phyloP scores from a whole-genome alignment of 1,284 basidiomycete species.

The Fomitopsis schrenkii region DNA sequence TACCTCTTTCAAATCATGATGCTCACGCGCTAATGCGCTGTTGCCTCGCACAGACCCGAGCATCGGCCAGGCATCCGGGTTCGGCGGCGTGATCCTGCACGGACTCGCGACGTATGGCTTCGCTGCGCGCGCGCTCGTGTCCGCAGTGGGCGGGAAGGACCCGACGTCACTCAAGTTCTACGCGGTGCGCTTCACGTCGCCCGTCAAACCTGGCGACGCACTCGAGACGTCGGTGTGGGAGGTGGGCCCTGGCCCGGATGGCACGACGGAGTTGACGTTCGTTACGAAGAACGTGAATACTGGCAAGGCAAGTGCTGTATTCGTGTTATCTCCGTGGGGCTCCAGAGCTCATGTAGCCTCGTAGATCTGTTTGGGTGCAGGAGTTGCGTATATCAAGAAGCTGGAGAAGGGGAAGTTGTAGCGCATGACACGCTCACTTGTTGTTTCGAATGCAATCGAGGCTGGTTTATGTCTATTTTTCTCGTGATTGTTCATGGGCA shows the following conservation, averaged over 20 bases:
- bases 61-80: constrained; percentile 67
- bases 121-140: constrained; percentile 68
- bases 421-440: not conserved
- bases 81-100: constrained; percentile 80
- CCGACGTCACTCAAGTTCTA: constrained; percentile 60
- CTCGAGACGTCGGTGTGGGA: constrained; percentile 81
- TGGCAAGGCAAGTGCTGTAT: constrained; percentile 67
- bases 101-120: constrained; percentile 79
- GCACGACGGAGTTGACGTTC: constrained; percentile 68
- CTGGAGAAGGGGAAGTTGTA: constrained; percentile 50
- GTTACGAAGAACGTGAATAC: constrained; percentile 63
- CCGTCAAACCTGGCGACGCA: constrained; percentile 75
- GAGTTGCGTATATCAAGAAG: constrained; percentile 58
- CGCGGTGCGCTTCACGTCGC: constrained; percentile 73
- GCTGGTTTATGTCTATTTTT: too few relatives aligned
- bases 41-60: constrained; percentile 48
- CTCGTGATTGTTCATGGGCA: too few relatives aligned
- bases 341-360: not conserved
- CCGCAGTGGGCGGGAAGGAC: constrained; percentile 54
- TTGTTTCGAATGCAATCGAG: too few relatives aligned
- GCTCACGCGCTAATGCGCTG: not conserved
- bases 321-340: not conserved
- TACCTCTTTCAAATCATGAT: constrained; percentile 13
- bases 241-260: constrained; percentile 60
- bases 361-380: constrained; percentile 50